These are phyloP conservation scores for Boletus rubescentipes DNA, from an alignment of 768 basidiomycete species.

Conservation along the genomic window DNA sequence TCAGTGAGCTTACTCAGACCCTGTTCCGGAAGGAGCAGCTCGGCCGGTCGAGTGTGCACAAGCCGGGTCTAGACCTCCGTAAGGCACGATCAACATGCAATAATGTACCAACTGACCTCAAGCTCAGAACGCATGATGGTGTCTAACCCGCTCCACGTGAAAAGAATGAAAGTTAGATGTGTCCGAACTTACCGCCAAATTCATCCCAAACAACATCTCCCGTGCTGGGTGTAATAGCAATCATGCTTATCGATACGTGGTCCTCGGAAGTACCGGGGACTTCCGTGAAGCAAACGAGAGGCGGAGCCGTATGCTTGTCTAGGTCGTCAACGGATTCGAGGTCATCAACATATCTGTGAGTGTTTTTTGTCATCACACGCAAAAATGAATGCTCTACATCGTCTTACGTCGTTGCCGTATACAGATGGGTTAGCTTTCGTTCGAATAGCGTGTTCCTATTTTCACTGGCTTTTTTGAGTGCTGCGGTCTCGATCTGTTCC, in stretches of 20 bases:
- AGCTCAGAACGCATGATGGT: constrained; percentile 84
- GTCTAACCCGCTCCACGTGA: constrained; percentile 44
- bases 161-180: neutral
- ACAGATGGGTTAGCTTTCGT: constrained; percentile 72
- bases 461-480: constrained; percentile 80
- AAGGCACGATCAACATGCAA: neutral
- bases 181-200: constrained; percentile 60
- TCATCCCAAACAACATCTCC: constrained; percentile 95
- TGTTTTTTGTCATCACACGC: constrained; percentile 10
- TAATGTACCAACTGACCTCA: constrained; percentile 50
- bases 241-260: constrained; percentile 60
- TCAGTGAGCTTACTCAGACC: constrained; percentile 67
- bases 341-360: constrained; percentile 75
- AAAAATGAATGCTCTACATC: neutral
- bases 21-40: constrained; percentile 64
- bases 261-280: constrained; percentile 14
- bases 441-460: constrained; percentile 74
- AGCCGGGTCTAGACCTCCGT: constrained; percentile 68
- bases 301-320: constrained; percentile 57
- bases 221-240: constrained; percentile 81
- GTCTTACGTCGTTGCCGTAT: constrained; percentile 83
- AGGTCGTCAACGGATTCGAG: constrained; percentile 65
- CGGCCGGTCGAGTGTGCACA: constrained; percentile 79
- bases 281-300: constrained; percentile 76
- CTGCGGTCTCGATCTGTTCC: constrained; percentile 82